Percentiles rank a stretch among this genome's conserved stretches.
phyloP scores from a whole-genome alignment of 345 rosid species.

The Excoecaria cochinchinensis region DNA sequence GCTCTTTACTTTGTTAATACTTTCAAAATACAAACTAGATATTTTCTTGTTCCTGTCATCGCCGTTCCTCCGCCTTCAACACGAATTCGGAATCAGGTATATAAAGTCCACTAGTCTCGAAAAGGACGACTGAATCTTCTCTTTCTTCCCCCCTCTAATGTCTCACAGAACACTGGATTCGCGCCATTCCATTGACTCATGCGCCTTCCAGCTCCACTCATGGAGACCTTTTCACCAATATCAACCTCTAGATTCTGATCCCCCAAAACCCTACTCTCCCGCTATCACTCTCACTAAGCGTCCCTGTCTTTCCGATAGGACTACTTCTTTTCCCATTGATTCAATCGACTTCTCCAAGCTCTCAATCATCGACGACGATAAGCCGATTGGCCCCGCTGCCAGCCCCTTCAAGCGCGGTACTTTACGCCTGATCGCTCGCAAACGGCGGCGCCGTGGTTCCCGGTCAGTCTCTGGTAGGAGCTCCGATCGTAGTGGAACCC shows the following conservation, averaged over 20 bases:
- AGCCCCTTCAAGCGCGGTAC: conserved; percentile 34
- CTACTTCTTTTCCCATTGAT: conserved; percentile 74
- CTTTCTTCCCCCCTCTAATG: conserved; percentile 22
- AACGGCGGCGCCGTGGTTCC: conserved; percentile 83
- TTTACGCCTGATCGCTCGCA: conserved; percentile 52
- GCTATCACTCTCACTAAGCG: conserved; percentile 46
- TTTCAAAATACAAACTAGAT: no score
- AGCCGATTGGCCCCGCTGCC: conserved; percentile 26
- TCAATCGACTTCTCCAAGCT: conserved; percentile 71
- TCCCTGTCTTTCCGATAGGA: conserved; percentile 92
- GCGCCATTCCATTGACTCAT: conserved; percentile 71
- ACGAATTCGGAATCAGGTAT: not conserved
- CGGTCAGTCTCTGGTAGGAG: conserved; percentile 89
- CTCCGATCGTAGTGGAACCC: conserved; percentile 85
- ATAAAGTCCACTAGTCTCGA: not conserved
- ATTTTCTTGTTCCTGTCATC: not conserved
- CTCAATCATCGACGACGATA: conserved; percentile 70
- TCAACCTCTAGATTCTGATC: conserved; percentile 48
- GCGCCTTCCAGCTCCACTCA: conserved; percentile 76
- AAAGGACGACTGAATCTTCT: not conserved
- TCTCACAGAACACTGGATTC: conserved; percentile 57
- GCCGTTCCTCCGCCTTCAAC: no score
- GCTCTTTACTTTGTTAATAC: no score
- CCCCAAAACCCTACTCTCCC: conserved; percentile 38
- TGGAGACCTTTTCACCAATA: conserved; percentile 74